Base-by-base conservation (phyloP, 2,329 filamentous ascomycete species). In the Cytospora paraplurivora region DNA sequence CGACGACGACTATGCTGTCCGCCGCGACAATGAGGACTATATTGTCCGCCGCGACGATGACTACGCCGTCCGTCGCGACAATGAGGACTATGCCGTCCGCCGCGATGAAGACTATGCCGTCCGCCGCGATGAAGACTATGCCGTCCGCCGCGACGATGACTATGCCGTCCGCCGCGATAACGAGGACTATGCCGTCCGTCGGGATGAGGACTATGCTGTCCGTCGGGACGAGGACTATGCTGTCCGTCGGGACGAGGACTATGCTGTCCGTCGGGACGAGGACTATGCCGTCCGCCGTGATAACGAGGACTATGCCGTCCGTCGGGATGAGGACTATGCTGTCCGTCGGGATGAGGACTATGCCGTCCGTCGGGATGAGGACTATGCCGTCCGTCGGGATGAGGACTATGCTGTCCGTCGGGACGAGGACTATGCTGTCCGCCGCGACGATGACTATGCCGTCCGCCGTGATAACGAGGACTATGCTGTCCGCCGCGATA, bases 361-460 rank as follows among this genome's bases (percentile, higher is more conserved):
- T 52, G 50, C 27, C 12, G 17, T 52, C 13, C 50, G 50, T 34
- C 50, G 50, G 2, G 27, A 27, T 1, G 51, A 53, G 2, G 51
- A n/a, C n/a, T n/a, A n/a, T n/a, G n/a, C n/a, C n/a, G n/a, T n/a
- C n/a, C n/a, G n/a, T n/a, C n/a, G n/a, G n/a, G n/a, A n/a, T n/a
- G n/a, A 53, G 13, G 51, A 53, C 51, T 53, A 53, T 27, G 32
- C 51, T n/a, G 34, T 53, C 32, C 51, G 51, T 35, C 32, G 32
- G 1, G 17, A 21, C 32, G 49, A 33, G 10, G 49, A 21, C 49
- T 52, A 52, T 15, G 49, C 49, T 15, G 32, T 52, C 12, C 49
- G 49, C 19, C 50, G 37, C 15, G 56, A 52, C n/a, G n/a, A n/a
- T n/a, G n/a, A n/a, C n/a, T n/a, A n/a, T n/a, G n/a, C n/a, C n/a